Evolutionary conservation across 192 early-diverging fungal species (phyloP).

Genomic region (Funneliformis geosporum): DNA sequence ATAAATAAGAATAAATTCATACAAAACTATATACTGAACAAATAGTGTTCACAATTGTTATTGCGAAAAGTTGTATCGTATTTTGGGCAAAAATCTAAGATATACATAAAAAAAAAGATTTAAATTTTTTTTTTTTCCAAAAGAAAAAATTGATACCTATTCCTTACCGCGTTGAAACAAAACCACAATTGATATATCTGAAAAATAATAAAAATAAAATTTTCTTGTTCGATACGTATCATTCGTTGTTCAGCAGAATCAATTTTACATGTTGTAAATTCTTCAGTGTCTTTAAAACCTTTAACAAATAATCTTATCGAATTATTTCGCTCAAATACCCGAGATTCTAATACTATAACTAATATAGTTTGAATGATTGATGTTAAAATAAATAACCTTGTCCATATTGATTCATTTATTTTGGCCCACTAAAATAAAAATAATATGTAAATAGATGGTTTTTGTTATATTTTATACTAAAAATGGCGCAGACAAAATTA

Average conservation of each 20-base stretch:
- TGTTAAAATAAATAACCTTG: not conserved
- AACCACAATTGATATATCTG: not conserved
- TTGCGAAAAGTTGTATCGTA: not conserved
- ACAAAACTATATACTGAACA: not conserved
- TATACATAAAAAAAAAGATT: too few relatives aligned
- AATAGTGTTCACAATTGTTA: not conserved
- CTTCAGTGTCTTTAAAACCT: not conserved
- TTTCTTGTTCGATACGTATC: not conserved
- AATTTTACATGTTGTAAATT: not conserved
- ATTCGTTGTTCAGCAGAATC: not conserved
- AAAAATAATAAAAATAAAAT: constrained; percentile 9
- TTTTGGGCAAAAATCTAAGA: not conserved
- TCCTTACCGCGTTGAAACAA: not conserved
- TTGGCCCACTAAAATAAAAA: not conserved
- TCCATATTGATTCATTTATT: not conserved
- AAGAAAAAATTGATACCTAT: not conserved
- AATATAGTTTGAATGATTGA: not conserved
- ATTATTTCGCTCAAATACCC: not conserved
- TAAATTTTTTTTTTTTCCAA: too few relatives aligned
- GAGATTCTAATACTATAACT: not conserved
- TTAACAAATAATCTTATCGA: not conserved
- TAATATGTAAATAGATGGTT: not conserved
- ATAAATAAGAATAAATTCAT: not conserved
- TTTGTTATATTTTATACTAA: not conserved
- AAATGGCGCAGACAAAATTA: not conserved